These are phyloP conservation scores for Alternaria sp. DNA, from an alignment of 2,329 filamentous ascomycete genomes.

Conservation along the genomic window DNA sequence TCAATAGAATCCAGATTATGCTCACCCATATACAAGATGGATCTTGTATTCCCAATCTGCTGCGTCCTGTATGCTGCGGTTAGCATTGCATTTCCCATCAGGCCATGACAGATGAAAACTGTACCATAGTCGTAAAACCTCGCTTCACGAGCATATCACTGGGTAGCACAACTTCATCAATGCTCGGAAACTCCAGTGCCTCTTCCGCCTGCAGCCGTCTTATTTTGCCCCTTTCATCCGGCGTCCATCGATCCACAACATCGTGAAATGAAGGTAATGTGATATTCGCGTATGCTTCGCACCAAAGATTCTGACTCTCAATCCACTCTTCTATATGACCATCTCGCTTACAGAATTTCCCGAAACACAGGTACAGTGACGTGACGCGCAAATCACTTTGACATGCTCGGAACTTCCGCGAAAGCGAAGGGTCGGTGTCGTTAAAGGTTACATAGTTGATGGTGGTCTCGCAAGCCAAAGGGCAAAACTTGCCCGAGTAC, in stretches of 20 bases:
- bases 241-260: constrained; percentile 33
- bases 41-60: constrained; percentile 39
- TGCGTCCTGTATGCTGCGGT: constrained; percentile 27
- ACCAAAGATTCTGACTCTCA: constrained; percentile 27
- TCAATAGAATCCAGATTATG: background rate
- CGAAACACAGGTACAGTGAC: constrained; percentile 43
- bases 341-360: constrained; percentile 33
- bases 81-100: background rate
- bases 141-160: constrained; percentile 33
- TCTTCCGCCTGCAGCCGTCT: constrained; percentile 30
- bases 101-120: background rate
- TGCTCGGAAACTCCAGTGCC: constrained; percentile 25
- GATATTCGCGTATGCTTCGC: constrained; percentile 30
- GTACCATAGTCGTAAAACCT: constrained; percentile 42
- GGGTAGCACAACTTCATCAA: constrained; percentile 33
- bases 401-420: constrained; percentile 39
- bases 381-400: constrained; percentile 33
- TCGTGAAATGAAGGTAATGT: constrained; percentile 37
- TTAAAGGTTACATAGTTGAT: constrained; percentile 44
- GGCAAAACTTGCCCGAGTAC: constrained; percentile 37
- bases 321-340: constrained; percentile 30
- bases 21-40: constrained; percentile 43
- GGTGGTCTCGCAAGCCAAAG: constrained; percentile 39
- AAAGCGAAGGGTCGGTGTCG: constrained; percentile 37
- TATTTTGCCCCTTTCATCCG: constrained; percentile 25